Evolutionary conservation across 108 stramenopile genomes (phyloP).

Genomic region (Nitzschia sp.): DNA sequence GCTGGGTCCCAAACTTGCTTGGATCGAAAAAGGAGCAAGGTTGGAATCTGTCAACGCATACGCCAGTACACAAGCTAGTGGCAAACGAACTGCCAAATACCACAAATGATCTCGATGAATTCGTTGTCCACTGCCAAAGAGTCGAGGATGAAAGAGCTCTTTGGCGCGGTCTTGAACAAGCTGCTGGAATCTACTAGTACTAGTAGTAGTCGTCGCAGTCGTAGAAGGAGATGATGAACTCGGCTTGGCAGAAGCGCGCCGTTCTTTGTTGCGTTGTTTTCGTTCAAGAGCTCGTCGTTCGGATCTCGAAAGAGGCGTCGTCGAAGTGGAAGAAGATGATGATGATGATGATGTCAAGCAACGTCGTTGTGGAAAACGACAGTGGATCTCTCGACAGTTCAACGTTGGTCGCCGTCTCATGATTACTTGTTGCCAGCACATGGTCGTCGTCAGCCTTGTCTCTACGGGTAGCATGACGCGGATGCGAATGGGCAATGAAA

Average conservation of each 20-base stretch:
- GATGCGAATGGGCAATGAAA: too few species aligned
- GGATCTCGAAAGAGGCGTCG: slow-evolving; percentile 5
- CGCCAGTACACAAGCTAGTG: slow-evolving; percentile 23
- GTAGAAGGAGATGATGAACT: neutral
- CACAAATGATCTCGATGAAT: slow-evolving; percentile 18
- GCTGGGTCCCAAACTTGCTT: slow-evolving; percentile 59
- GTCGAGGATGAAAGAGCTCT: neutral
- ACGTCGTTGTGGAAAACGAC: too few species aligned
- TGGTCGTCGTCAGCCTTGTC: too few species aligned
- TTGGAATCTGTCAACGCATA: slow-evolving; percentile 16
- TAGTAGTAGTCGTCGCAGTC: neutral
- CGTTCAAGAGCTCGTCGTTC: slow-evolving; percentile 33
- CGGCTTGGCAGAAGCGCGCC: neutral
- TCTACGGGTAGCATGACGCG: too few species aligned
- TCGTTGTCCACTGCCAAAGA: slow-evolving; percentile 10
- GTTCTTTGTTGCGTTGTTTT: slow-evolving; percentile 30
- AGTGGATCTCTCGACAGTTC: too few species aligned
- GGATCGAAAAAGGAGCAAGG: slow-evolving; percentile 57
- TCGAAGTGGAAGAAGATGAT: neutral
- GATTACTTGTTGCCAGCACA: too few species aligned
- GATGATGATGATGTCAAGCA: too few species aligned
- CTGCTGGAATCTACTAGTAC: neutral
- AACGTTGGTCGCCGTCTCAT: too few species aligned
- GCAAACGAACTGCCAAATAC: slow-evolving; percentile 26
- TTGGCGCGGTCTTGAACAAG: neutral